Conservation (phyloP, 2,329 filamentous ascomycete genomes). For the Botrytis aclada region DNA sequence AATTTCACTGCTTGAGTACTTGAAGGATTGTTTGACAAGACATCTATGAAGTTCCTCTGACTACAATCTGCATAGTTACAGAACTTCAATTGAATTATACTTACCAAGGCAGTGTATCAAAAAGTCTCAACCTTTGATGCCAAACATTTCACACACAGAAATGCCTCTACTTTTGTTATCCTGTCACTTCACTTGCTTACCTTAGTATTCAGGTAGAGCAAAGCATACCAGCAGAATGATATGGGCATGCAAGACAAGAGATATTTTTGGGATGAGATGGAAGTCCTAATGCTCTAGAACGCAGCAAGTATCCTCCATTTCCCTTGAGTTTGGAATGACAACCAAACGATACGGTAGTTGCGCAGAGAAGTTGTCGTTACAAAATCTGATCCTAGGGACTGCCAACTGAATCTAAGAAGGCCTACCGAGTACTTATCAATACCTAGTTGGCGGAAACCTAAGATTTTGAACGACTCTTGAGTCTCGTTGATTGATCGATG, state of each 20-base stretch:
- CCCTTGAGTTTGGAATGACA: not conserved
- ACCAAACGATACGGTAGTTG: not conserved
- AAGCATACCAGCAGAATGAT: not conserved
- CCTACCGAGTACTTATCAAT: too few species aligned
- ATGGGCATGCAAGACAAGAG: not conserved
- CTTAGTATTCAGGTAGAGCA: not conserved
- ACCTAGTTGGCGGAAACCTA: too few species aligned
- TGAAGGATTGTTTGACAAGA: not conserved
- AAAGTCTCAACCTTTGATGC: not conserved
- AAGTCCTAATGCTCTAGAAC: not conserved
- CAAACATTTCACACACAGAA: too few species aligned
- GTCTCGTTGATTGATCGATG: not conserved
- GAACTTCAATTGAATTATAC: too few species aligned
- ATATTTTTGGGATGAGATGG: not conserved
- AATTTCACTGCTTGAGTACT: not conserved
- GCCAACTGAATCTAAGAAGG: not conserved
- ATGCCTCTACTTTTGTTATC: not conserved
- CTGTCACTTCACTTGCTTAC: not conserved
- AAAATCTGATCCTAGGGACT: not conserved
- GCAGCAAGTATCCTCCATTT: not conserved
- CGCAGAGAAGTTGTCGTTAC: not conserved
- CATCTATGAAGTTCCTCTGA: not conserved
- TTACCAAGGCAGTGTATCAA: not conserved
- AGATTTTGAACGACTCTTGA: not conserved
- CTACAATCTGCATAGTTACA: too few species aligned